Evolutionary conservation across 257 asterid species (phyloP), one percentile per base, ranked within the genome.

Genomic region (Solanum megistacrolobum): DNA sequence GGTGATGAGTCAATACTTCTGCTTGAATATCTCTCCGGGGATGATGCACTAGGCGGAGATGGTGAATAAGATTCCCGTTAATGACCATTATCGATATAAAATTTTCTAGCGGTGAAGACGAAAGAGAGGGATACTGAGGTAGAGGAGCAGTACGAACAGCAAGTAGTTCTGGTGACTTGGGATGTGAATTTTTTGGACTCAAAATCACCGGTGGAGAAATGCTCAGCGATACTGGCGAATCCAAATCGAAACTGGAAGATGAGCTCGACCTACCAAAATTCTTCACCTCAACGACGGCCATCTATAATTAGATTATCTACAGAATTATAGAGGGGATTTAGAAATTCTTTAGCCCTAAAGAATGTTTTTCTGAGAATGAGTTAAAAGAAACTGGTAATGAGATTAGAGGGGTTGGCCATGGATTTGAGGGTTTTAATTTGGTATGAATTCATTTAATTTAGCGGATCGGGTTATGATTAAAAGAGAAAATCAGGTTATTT

Each of bases 131-230:
- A 9, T 65, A 87, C 7, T 86, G 84, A 21, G 85, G 79, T 52
- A 86, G 89, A 4, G 93, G 90, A 38, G 90, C 88, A 21, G 89
- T 86, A 90, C 91, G 95, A 91, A 93, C 92, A 92, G 94, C 96
- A 66, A 92, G 96, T 48, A 96, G 90, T 86, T 97, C 98, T 6
- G 98, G 98, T 81, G 98, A 95, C 85, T 96, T 96, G 16, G 97
- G 98, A 29, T 91, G 90, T 82, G 92, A 93, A 48, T 86, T 89
- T 85, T 91, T 93, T 35, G 98, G 95, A 89, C 98, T 94, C 60
- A 89, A 89, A 87, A 95, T 94, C 76, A 87, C 91, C 5, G 91
- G 95, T 20, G 99, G 98, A 5, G 98, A 96, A 34, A 95, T 93
- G 87, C 95, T 93, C 90, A 92, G 87, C 14, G 98, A 95, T 69